Conservation (phyloP, 805 yeast genomes). For the Barnettozyma siamensis region DNA sequence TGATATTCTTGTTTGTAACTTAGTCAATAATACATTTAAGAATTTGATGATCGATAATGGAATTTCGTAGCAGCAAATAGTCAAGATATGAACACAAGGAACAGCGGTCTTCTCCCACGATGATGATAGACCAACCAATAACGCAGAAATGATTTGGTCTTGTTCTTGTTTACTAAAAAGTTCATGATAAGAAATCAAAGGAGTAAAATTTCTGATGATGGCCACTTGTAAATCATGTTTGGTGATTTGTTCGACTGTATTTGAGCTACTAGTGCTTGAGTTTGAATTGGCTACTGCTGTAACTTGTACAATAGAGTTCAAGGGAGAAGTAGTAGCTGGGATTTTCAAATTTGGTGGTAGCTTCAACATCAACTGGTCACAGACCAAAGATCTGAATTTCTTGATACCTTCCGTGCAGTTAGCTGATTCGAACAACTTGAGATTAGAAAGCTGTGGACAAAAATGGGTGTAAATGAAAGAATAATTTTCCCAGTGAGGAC, state of each 20-base stretch:
- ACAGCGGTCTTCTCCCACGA: constrained; percentile 77
- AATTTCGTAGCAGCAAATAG: constrained; percentile 74
- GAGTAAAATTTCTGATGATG: constrained; percentile 53
- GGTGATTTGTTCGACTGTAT: constrained; percentile 27
- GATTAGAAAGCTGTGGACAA: constrained; percentile 62
- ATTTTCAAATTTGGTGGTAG: constrained; percentile 37
- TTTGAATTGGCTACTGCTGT: not conserved
- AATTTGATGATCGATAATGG: constrained; percentile 68
- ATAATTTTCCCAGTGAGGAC: constrained; percentile 66
- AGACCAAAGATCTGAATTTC: constrained; percentile 40
- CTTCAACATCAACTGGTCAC: constrained; percentile 52
- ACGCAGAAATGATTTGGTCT: constrained; percentile 56
- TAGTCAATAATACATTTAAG: constrained; percentile 62
- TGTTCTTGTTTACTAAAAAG: constrained; percentile 50
- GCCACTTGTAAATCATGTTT: constrained; percentile 65
- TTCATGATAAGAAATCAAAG: constrained; percentile 55
- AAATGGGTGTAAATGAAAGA: constrained; percentile 62
- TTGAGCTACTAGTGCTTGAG: not conserved
- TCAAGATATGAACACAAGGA: constrained; percentile 70
- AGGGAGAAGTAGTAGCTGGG: constrained; percentile 26
- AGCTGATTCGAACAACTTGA: constrained; percentile 40
- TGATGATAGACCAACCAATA: constrained; percentile 56
- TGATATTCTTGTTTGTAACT: constrained; percentile 69
- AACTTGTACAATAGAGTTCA: not conserved
- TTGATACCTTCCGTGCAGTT: constrained; percentile 33